Conservation (phyloP, 805 yeast genomes). For the Kodamaea sagamina region DNA sequence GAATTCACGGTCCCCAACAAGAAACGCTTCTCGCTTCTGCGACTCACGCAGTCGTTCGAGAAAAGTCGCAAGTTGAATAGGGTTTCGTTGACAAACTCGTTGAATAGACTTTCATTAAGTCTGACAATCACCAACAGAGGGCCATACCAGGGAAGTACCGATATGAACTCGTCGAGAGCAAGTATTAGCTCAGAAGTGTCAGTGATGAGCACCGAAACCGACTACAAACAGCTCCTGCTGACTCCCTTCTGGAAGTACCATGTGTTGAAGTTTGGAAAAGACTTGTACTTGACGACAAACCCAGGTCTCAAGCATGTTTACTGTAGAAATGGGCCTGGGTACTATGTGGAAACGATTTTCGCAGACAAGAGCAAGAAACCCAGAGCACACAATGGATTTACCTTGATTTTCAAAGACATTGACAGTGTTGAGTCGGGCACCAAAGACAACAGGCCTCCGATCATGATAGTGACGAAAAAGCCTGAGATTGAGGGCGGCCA, state of each 20-base stretch:
- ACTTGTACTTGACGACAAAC: slow-evolving; percentile 64
- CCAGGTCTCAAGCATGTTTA: slow-evolving; percentile 62
- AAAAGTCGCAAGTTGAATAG: slow-evolving; percentile 9
- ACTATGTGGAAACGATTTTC: slow-evolving; percentile 47
- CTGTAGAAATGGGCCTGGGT: slow-evolving; percentile 64
- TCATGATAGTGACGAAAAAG: slow-evolving; percentile 30
- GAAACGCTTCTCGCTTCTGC: slow-evolving; percentile 15
- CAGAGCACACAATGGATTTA: slow-evolving; percentile 23
- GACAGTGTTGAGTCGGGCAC: slow-evolving; percentile 19
- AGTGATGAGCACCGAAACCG: slow-evolving; percentile 13
- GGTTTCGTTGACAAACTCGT: slow-evolving; percentile 15
- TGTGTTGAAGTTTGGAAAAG: slow-evolving; percentile 52
- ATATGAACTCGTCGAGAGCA: slow-evolving; percentile 6
- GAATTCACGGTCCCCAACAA: slow-evolving; percentile 5
- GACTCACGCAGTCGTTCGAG: slow-evolving; percentile 8
- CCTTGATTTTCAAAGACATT: slow-evolving; percentile 29
- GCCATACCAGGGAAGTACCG: slow-evolving; percentile 3
- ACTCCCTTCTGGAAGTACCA: slow-evolving; percentile 65
- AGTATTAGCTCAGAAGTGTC: slow-evolving; percentile 11
- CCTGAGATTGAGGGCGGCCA: slow-evolving; percentile 31
- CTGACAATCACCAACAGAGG: neutral
- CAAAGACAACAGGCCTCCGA: slow-evolving; percentile 21
- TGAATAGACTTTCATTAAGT: slow-evolving; percentile 11
- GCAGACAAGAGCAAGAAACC: slow-evolving; percentile 19
- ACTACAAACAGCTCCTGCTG: slow-evolving; percentile 5